A percentile compares a stretch with the other conserved stretches of the same genome.
phyloP scores from a whole-genome alignment of 2,329 filamentous ascomycete genomes.

The Metarhizium anisopliae region DNA sequence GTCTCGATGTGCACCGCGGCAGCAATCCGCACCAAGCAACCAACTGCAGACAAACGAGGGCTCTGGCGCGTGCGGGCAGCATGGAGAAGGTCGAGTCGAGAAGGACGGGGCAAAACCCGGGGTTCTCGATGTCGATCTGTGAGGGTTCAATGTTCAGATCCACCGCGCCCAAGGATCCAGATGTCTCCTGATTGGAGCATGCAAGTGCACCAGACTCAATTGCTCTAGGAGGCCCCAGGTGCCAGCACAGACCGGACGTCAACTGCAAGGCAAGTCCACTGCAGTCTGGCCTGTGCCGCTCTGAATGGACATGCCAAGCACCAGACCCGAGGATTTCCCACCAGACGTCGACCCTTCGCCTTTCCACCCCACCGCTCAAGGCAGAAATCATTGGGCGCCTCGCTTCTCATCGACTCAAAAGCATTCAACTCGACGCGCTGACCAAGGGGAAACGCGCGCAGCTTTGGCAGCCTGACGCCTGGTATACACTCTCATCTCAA shows the following conservation, averaged over 20 bases:
- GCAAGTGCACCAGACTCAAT: too few species aligned
- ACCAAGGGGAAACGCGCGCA: not conserved
- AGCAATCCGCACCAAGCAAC: not conserved
- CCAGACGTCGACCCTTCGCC: not conserved
- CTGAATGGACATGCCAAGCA: not conserved
- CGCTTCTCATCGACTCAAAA: not conserved
- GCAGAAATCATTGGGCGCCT: conserved; percentile 1
- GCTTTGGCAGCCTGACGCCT: not conserved
- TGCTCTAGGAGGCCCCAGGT: too few species aligned
- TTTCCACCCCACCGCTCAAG: not conserved
- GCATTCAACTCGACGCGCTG: not conserved
- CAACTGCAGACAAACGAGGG: not conserved
- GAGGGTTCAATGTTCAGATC: too few species aligned
- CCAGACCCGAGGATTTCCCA: not conserved
- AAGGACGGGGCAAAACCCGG: too few species aligned
- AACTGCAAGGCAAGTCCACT: too few species aligned
- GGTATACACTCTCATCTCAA: not conserved
- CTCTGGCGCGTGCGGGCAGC: too few species aligned
- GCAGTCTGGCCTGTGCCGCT: too few species aligned
- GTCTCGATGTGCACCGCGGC: conserved; percentile 1
- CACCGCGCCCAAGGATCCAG: too few species aligned
- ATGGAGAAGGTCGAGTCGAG: too few species aligned
- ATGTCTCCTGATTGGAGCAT: too few species aligned
- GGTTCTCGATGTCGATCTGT: too few species aligned
- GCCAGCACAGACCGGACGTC: too few species aligned